A percentile compares a stretch with the other conserved stretches of the same genome.
Conservation (phyloP, 257 asterid genomes). For the Solanum corneliomulleri region DNA sequence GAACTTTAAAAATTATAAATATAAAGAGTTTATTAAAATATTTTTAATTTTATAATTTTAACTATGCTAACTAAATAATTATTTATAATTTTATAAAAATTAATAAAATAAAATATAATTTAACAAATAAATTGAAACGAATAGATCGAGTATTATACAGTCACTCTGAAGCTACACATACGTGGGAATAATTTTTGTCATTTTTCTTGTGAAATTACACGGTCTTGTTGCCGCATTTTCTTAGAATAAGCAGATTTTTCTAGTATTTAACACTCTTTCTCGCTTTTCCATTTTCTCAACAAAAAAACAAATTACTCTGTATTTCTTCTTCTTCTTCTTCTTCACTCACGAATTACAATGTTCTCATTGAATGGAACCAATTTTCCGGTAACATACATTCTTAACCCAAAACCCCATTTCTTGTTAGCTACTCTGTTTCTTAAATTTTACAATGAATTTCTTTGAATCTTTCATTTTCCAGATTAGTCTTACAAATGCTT, state of each 20-base stretch:
- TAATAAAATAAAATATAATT: too few relatives aligned
- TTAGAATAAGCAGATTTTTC: background rate
- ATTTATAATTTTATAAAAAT: background rate
- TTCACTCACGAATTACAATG: conserved; percentile 37
- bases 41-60: too few relatives aligned
- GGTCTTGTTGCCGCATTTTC: background rate
- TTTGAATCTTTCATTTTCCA: background rate
- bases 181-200: background rate
- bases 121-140: background rate
- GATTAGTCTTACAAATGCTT: background rate
- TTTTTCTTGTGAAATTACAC: background rate
- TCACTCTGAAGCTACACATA: background rate
- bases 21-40: background rate
- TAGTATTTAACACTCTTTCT: background rate
- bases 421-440: background rate
- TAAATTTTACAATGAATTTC: background rate
- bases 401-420: background rate
- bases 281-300: background rate
- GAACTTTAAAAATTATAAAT: background rate
- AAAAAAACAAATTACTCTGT: background rate
- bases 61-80: too few relatives aligned
- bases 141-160: too few relatives aligned
- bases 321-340: background rate
- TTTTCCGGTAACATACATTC: conserved; percentile 38
- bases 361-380: conserved; percentile 50